Evolutionary conservation across 1,284 basidiomycete species (phyloP), one percentile per base, ranked within the genome.

Genomic region (Phellinidium pouzarii): DNA sequence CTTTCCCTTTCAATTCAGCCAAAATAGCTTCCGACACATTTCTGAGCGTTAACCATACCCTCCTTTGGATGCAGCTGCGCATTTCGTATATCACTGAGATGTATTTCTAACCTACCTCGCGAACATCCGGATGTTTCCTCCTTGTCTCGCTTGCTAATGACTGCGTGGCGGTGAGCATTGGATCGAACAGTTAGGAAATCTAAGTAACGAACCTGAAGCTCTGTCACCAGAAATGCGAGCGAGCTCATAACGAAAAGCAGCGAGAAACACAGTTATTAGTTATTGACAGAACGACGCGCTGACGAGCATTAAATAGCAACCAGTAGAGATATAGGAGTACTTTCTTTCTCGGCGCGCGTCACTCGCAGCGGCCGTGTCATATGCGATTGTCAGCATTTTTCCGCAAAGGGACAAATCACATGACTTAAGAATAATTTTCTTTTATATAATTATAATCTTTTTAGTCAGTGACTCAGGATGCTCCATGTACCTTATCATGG

Each of bases 91-190:
- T 8, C 31, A 34, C 11, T 11, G 14, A 14, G 31, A 7, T 12
- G 14, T 14, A 14, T 31, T 5, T 11, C 31, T 19, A 9, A 60
- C 70, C 58, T 62, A 89, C 89, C 75, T 92, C 88, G 59, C 83
- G 82, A 58, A 92, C 85, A 63, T 92, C 87, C 12, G 87, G 83
- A 64, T 93, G 82, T 60, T 87, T 84, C 57, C 90, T 72, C 57
- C 85, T 79, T 25, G 87, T 88, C 69, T 93, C 90, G 57, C 83
- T 86, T 2, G 87, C 78, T 56, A 93, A 70, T 37, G 85, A 82
- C 78, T 91, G 62, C n/a, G 47, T 38, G 27, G 41, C 27, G 20
- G 49, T 12, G 45, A 26, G 22, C 11, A 43, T 22, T 29, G 19
- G 40, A 42, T n/a, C n/a, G 23, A 29, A 29, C 37, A 26, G 9